Base-by-base conservation (phyloP, 495 filamentous ascomycete species). In the Hypoxylon lienhwacheense region DNA sequence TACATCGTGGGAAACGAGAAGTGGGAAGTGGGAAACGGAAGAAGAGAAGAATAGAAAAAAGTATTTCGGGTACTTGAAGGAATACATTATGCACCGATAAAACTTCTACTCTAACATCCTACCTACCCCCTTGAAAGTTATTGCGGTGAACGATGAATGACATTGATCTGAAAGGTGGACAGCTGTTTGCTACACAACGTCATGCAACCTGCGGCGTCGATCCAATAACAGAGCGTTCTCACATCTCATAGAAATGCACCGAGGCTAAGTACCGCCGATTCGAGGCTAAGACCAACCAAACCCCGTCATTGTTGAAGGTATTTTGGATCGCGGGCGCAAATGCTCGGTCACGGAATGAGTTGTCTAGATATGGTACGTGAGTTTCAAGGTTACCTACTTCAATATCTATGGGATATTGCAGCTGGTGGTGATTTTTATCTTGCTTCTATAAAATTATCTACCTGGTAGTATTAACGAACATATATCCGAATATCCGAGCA, bases 161-260 rank as follows among this genome's bases (percentile, higher is more conserved):
- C 28, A 44, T 52, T 62, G 20, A 52, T 46, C 21, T 55, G 22
- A 44, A 12, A 26, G 26, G 25, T 45, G 59, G 55, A 29, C 35
- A 33, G 32, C 48, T 59, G 60, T 64, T 53, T 61, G 61, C 48
- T 64, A 66, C 64, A 64, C 56, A 3, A 46, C 60, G 64, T 61
- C 25, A 36, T 34, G 45, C 47, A 40, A 39, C 17, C 41, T 59
- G 43, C 53, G 17, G 12, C 19, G 16, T 29, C 32, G 19, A 41
- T 15, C 63, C 64, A 66, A 66, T 66, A 25, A 26, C 42, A 36
- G 43, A 42, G 41, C 24, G 12, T 48, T 53, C 44, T 54, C 26
- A 55, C 43, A 63, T 52, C 44, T 51, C 46, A 59, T 53, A 37
- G 33, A 40, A 32, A 55, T 59, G 64, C 64, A 61, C 39, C 34